A percentile compares a stretch with the other conserved stretches of the same genome.
phyloP scores from a whole-genome alignment of 805 yeast species.

The Wickerhamomyces tratensis region DNA sequence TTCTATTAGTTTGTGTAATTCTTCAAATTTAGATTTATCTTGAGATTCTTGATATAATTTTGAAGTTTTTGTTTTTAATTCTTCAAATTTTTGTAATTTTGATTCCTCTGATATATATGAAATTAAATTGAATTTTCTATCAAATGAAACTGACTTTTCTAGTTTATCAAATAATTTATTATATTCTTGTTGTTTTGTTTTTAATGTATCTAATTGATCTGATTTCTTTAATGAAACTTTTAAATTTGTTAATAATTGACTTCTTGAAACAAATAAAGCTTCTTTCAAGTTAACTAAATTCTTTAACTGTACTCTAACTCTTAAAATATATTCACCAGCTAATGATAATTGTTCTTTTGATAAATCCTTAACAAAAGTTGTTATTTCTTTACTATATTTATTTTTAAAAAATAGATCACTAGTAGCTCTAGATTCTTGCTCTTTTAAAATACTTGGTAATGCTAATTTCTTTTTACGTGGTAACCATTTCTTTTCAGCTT shows the following conservation, averaged over 20 bases:
- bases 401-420: slow-evolving; percentile 21
- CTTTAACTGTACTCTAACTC: slow-evolving; percentile 42
- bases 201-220: slow-evolving; percentile 23
- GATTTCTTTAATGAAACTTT: slow-evolving; percentile 14
- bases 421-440: slow-evolving; percentile 28
- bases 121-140: slow-evolving; percentile 30
- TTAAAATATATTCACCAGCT: slow-evolving; percentile 44
- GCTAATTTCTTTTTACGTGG: slow-evolving; percentile 58
- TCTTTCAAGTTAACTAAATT: slow-evolving; percentile 50
- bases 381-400: slow-evolving; percentile 23
- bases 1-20: slow-evolving; percentile 28
- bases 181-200: slow-evolving; percentile 21
- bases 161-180: slow-evolving; percentile 23
- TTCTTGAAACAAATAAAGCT: slow-evolving; percentile 51
- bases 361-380: slow-evolving; percentile 12
- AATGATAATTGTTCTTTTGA: slow-evolving; percentile 21
- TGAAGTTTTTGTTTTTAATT: slow-evolving; percentile 11
- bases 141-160: slow-evolving; percentile 40
- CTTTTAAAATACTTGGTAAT: slow-evolving; percentile 39
- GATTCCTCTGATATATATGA: slow-evolving; percentile 27
- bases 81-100: slow-evolving; percentile 15
- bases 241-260: slow-evolving; percentile 34
- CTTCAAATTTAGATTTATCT: slow-evolving; percentile 23
- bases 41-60: slow-evolving; percentile 2
- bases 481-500: slow-evolving; percentile 49